Evolutionary conservation across 1,139 yeast species (phyloP), one percentile per base, ranked within the genome.

Genomic region (Blastobotrys arbuscula): DNA sequence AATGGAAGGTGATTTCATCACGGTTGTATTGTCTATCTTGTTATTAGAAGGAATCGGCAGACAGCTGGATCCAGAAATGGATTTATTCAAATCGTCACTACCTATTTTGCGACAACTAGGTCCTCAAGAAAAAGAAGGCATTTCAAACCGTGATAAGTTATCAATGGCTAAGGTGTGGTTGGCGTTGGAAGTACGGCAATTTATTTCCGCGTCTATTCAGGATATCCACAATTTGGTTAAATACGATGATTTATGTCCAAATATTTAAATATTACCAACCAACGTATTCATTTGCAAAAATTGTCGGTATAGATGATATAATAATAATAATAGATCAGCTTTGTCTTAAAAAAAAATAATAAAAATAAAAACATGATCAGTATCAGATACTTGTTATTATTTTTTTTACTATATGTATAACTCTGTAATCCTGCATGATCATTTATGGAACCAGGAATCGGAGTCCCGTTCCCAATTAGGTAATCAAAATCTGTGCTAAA

Each of bases 1-100:
- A 62, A 86, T 94, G 96, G 99, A 92, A 62, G 95, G 96, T 7
- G 98, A 92, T 65, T 92, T 92, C 62, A 83, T 92, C 42, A 88
- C 96, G 23, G 96, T 94, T 24, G 85, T 92, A 16, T 89, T 92
- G 37, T 96, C 97, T 1, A 89, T 92, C 34, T 69, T 92, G 47
- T 73, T 92, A 51, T 69, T 92, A 50, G 98, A 92, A 67, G 98
- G 98, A 13, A 86, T 92, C 49, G 98, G 98, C 19, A 75, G 97
- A 63, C 95, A 86, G 66, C 73, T 92, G 51, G 96, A 92, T 67
- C 97, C 97, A 2, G 81, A 87, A 42, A 74, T 92, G 62, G 98
- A 92, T 69, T 75, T 92, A 53, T 90, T 92, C 76, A 95, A 95
- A 76, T 85, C 95, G 64, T 84, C 98, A 10, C 72, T 92, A 55